A percentile compares a stretch with the other conserved stretches of the same genome.
Evolutionary conservation across 2,329 filamentous ascomycete species (phyloP).

Genomic region (Talaromyces sp.): DNA sequence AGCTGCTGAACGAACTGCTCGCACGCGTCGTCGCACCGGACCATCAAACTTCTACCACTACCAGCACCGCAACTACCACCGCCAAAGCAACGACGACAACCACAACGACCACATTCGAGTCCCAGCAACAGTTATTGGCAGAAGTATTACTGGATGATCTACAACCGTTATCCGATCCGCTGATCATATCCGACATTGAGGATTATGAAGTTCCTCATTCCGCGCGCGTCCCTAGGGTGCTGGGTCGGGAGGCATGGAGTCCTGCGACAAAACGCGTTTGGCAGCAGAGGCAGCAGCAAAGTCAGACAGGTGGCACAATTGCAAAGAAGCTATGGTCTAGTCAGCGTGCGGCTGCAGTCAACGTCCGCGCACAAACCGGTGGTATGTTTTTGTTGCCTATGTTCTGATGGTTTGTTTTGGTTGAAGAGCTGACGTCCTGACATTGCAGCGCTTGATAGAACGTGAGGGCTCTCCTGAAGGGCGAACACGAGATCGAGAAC

Average conservation of each 20-base stretch:
- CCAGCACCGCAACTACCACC: slow-evolving; percentile 15
- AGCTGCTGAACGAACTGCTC: slow-evolving; percentile 53
- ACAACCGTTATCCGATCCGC: slow-evolving; percentile 24
- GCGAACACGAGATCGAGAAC: slow-evolving; percentile 34
- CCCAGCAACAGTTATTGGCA: slow-evolving; percentile 21
- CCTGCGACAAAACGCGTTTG: slow-evolving; percentile 28
- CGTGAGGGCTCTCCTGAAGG: slow-evolving; percentile 40
- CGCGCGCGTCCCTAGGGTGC: slow-evolving; percentile 42
- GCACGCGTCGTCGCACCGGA: slow-evolving; percentile 39
- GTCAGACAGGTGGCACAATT: slow-evolving; percentile 8
- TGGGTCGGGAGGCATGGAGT: slow-evolving; percentile 41
- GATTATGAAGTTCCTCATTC: slow-evolving; percentile 41
- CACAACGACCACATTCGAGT: slow-evolving; percentile 12
- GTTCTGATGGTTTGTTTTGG: not conserved
- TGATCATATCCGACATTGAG: slow-evolving; percentile 42
- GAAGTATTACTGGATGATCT: slow-evolving; percentile 20
- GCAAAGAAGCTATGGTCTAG: slow-evolving; percentile 25
- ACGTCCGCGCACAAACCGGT: slow-evolving; percentile 24
- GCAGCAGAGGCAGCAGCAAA: slow-evolving; percentile 23
- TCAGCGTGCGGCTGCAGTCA: slow-evolving; percentile 24
- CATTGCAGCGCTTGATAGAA: slow-evolving; percentile 62
- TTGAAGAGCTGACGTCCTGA: slow-evolving; percentile 58
- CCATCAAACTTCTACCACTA: not conserved
- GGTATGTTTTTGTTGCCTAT: slow-evolving; percentile 27
- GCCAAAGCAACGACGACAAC: slow-evolving; percentile 25